Evolutionary conservation across 306 rosid genomes (phyloP).

Genomic region (Dicorynia guianensis): DNA sequence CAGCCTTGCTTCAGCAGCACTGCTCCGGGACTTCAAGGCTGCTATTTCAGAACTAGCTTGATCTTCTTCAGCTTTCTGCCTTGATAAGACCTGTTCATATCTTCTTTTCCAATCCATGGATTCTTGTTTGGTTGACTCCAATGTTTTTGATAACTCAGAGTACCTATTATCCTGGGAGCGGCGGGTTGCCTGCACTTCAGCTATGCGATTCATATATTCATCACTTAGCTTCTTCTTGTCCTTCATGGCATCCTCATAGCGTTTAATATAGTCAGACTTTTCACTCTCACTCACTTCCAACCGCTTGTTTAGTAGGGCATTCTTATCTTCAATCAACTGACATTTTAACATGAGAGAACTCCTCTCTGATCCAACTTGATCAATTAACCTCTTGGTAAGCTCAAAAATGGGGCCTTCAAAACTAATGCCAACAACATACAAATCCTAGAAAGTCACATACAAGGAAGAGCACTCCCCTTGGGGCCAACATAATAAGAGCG

Average conservation of each 20-base stretch:
- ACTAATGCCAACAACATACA: slow-evolving; percentile 51
- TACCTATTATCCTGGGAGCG: slow-evolving; percentile 77
- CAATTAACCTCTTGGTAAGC: slow-evolving; percentile 72
- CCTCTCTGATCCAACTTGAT: slow-evolving; percentile 86
- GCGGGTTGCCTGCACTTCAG: slow-evolving; percentile 76
- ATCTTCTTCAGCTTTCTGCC: slow-evolving; percentile 85
- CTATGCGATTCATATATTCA: slow-evolving; percentile 83
- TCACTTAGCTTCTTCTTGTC: slow-evolving; percentile 88
- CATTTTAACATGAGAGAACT: slow-evolving; percentile 67
- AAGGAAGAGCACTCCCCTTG: no score
- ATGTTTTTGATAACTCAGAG: slow-evolving; percentile 66
- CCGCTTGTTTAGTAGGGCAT: slow-evolving; percentile 73
- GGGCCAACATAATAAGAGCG: neutral
- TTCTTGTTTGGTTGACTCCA: slow-evolving; percentile 83
- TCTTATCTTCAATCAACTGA: slow-evolving; percentile 77
- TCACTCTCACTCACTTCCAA: slow-evolving; percentile 83
- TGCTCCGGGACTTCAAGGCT: slow-evolving; percentile 75
- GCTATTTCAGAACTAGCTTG: slow-evolving; percentile 85
- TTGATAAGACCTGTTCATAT: slow-evolving; percentile 70
- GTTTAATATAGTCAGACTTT: slow-evolving; percentile 81
- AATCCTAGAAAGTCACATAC: neutral
- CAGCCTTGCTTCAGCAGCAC: slow-evolving; percentile 94
- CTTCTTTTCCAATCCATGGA: slow-evolving; percentile 86
- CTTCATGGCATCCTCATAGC: slow-evolving; percentile 83
- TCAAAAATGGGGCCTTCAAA: slow-evolving; percentile 89